A percentile compares a stretch with the other conserved stretches of the same genome.
phyloP scores from a whole-genome alignment of 352 stramenopile species.

The Globisporangium emineosum region DNA sequence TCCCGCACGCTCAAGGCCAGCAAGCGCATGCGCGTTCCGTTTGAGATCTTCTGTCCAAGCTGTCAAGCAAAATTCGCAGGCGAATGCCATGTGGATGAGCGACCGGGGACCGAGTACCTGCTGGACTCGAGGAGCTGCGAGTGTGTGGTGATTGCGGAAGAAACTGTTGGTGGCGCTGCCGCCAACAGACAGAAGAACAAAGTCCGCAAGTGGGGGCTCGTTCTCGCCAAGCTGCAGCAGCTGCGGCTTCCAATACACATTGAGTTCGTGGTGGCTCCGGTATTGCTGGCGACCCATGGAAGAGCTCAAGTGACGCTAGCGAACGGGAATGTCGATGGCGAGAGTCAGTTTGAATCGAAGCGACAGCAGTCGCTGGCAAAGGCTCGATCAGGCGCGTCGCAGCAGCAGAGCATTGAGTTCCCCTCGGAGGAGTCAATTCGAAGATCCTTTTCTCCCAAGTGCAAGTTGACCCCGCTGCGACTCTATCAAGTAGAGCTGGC shows the following conservation, averaged over 20 bases:
- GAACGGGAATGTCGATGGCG: neutral
- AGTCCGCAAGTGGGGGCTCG: constrained; percentile 34
- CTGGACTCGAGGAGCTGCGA: constrained; percentile 50
- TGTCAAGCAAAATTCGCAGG: constrained; percentile 53
- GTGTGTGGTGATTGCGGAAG: constrained; percentile 25
- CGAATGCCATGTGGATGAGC: constrained; percentile 44
- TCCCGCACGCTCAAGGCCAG: constrained; percentile 33
- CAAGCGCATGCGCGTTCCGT: constrained; percentile 42
- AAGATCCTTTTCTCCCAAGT: constrained; percentile 23
- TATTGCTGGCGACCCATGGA: constrained; percentile 1
- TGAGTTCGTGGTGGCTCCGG: constrained; percentile 19
- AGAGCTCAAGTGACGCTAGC: neutral
- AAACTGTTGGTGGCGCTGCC: neutral
- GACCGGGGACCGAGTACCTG: constrained; percentile 38
- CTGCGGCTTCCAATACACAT: constrained; percentile 22
- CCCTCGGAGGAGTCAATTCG: constrained; percentile 32
- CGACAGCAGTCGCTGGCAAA: constrained; percentile 1
- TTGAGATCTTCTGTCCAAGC: constrained; percentile 43
- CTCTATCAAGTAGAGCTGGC: constrained; percentile 69
- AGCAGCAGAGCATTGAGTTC: constrained; percentile 14
- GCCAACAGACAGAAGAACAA: constrained; percentile 5
- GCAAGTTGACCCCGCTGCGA: constrained; percentile 50
- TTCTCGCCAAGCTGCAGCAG: constrained; percentile 31
- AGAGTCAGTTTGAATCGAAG: constrained; percentile 1
- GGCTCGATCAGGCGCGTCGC: neutral